phyloP scores from a whole-genome alignment of 1,139 yeast species.

The Zygotorulaspora mrakii region DNA sequence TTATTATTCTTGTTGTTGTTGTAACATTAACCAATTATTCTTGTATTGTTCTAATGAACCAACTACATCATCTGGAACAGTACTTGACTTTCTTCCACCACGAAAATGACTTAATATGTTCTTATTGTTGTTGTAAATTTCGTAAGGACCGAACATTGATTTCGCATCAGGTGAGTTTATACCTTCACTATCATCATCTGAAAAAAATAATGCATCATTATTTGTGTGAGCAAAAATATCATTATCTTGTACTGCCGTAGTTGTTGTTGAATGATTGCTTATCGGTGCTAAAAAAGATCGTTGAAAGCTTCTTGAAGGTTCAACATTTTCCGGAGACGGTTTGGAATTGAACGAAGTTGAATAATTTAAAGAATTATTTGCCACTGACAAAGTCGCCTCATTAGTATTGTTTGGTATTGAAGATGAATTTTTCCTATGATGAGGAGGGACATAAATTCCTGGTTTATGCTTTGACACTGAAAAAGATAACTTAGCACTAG shows the following conservation, averaged over 20 bases:
- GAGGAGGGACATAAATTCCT: slow-evolving; percentile 46
- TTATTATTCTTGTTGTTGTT: slow-evolving; percentile 30
- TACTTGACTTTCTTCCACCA: slow-evolving; percentile 31
- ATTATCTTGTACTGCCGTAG: slow-evolving; percentile 30
- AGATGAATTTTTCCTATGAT: slow-evolving; percentile 41
- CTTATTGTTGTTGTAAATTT: slow-evolving; percentile 20
- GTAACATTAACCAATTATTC: slow-evolving; percentile 36
- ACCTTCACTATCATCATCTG: slow-evolving; percentile 32
- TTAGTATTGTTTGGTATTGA: slow-evolving; percentile 17
- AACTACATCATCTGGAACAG: slow-evolving; percentile 33
- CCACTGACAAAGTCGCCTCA: slow-evolving; percentile 27
- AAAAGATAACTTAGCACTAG: slow-evolving; percentile 8
- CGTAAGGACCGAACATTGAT: slow-evolving; percentile 32
- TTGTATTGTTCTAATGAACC: slow-evolving; percentile 38
- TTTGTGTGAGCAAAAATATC: slow-evolving; percentile 33
- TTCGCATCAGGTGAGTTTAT: slow-evolving; percentile 17
- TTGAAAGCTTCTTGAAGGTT: slow-evolving; percentile 6
- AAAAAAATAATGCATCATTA: slow-evolving; percentile 33
- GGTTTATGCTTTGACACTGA: slow-evolving; percentile 32
- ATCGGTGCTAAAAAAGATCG: slow-evolving; percentile 12
- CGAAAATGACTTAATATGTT: slow-evolving; percentile 13
- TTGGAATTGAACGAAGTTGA: slow-evolving; percentile 10
- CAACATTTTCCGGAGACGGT: slow-evolving; percentile 4
- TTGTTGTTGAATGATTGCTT: slow-evolving; percentile 24
- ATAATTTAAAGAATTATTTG: slow-evolving; percentile 24